Evolutionary conservation across 2,329 filamentous ascomycete genomes (phyloP).

Genomic region (Meredithiella fracta): DNA sequence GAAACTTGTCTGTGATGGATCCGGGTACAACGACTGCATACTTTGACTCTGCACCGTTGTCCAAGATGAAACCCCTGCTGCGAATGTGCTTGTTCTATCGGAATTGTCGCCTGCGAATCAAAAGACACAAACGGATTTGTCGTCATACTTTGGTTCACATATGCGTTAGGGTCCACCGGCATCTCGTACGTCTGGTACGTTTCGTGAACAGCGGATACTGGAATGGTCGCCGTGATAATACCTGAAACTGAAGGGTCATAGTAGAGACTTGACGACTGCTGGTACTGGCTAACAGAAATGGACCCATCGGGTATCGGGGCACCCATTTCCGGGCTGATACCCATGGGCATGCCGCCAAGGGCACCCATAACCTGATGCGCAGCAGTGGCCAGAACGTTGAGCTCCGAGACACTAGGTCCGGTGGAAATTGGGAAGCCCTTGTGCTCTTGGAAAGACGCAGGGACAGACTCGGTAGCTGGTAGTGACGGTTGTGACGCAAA

Average conservation of each 20-base stretch:
- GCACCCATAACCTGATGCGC: background rate
- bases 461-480: background rate
- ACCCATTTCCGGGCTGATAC: background rate
- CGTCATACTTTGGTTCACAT: background rate
- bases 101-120: background rate
- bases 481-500: too few species aligned
- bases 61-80: background rate
- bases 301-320: background rate
- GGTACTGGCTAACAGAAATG: background rate
- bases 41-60: background rate
- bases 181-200: background rate
- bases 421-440: background rate
- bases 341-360: background rate
- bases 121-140: background rate
- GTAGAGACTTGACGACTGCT: background rate
- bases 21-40: background rate
- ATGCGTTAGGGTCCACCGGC: background rate
- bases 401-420: background rate
- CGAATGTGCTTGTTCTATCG: background rate
- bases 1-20: background rate
- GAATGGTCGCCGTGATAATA: background rate
- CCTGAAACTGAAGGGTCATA: background rate
- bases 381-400: background rate
- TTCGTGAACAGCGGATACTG: background rate
- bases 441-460: background rate